Evolutionary conservation across 225 moss, liverwort and hornwort species (phyloP).

Genomic region (Bryum argenteum): DNA sequence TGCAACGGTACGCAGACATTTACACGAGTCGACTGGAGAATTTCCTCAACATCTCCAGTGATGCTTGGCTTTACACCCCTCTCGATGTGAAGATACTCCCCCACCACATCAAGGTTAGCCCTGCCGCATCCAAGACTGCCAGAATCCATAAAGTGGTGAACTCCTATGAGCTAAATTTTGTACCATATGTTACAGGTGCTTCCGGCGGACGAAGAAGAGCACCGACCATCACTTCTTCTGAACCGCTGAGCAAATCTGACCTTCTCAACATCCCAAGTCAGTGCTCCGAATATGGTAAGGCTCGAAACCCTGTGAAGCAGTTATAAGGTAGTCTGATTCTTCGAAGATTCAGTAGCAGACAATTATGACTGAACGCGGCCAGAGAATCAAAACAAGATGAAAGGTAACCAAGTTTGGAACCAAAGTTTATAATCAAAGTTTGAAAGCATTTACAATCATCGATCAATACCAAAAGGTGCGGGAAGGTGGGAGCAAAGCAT

Average conservation of each 20-base stretch:
- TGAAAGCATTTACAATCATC: neutral
- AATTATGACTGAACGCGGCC: neutral
- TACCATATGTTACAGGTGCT: conserved; percentile 10
- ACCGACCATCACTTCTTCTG: neutral
- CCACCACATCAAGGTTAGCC: conserved; percentile 82
- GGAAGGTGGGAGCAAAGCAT: conserved; percentile 4
- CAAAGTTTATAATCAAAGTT: neutral
- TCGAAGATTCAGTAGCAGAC: neutral
- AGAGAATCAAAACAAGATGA: no score
- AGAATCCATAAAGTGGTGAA: neutral
- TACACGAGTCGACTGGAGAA: conserved; percentile 93
- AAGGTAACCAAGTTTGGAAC: no score
- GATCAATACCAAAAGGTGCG: neutral
- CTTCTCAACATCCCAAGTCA: neutral
- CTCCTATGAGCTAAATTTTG: neutral
- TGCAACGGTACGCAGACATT: conserved; percentile 90
- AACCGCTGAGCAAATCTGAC: conserved; percentile 7
- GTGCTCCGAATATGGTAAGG: neutral
- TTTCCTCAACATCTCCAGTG: conserved; percentile 67
- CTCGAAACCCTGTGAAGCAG: neutral
- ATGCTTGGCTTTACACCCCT: conserved; percentile 86
- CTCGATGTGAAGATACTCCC: conserved; percentile 87
- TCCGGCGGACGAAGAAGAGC: neutral
- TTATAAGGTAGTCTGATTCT: neutral
- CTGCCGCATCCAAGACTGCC: neutral